Conservation (phyloP, 768 basidiomycete genomes). For the Rhizopogon sp. region DNA sequence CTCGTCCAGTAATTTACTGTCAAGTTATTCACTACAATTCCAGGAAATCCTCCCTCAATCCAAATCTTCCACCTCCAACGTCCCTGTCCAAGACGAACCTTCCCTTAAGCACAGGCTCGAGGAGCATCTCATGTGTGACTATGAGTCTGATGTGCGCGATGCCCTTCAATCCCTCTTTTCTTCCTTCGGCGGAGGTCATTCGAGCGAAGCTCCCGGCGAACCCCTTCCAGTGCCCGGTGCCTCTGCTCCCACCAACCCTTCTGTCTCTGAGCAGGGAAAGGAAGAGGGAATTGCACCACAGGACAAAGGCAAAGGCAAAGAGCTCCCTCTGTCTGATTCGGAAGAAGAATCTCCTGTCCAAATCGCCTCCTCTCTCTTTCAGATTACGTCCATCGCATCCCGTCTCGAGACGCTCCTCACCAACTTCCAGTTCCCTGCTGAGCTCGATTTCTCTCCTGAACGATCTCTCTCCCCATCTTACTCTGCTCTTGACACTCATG, state of each 20-base stretch:
- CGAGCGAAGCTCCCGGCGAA: not conserved
- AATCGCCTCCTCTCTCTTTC: conserved; percentile 24
- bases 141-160: conserved; percentile 2
- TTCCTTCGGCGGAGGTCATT: not conserved
- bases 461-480: conserved; percentile 8
- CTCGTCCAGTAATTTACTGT: not conserved
- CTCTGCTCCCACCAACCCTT: not conserved
- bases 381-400: conserved; percentile 37
- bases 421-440: conserved; percentile 34
- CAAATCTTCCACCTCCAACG: not conserved
- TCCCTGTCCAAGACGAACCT: not conserved
- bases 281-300: not conserved
- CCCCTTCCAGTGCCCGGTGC: not conserved
- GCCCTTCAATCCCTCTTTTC: not conserved
- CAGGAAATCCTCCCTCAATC: not conserved
- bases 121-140: not conserved
- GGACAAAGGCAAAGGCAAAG: conserved; percentile 31
- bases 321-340: conserved; percentile 4
- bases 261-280: not conserved
- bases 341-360: conserved; percentile 5
- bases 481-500: conserved; percentile 6
- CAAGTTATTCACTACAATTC: not conserved
- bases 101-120: not conserved
- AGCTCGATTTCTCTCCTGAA: conserved; percentile 27
- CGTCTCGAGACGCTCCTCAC: conserved; percentile 28